Conservation (phyloP, 441 rosid genomes). For the Mallotus japonicus region DNA sequence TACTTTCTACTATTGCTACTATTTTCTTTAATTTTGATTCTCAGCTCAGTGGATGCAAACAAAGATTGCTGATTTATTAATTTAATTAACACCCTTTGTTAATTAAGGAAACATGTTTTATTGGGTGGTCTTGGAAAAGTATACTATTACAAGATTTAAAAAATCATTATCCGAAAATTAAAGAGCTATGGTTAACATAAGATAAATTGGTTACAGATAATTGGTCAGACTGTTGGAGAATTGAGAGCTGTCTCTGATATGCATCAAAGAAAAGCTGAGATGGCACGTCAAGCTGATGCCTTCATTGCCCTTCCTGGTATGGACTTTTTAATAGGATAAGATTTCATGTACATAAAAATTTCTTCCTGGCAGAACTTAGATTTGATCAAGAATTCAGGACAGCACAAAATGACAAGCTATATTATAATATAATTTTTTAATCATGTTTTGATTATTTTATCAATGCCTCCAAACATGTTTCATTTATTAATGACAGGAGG, state of each 20-base stretch:
- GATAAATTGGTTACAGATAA: slow-evolving; percentile 47
- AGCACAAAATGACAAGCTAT: too few species aligned
- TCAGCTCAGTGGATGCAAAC: too few species aligned
- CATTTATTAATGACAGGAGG: slow-evolving; percentile 53
- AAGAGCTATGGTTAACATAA: neutral
- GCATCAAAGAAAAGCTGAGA: slow-evolving; percentile 98
- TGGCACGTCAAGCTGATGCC: slow-evolving; percentile 95
- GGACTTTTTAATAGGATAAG: neutral
- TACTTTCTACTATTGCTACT: neutral
- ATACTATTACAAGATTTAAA: neutral
- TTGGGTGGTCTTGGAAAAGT: neutral
- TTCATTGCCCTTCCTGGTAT: slow-evolving; percentile 94
- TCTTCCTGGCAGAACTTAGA: neutral
- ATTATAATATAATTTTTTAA: too few species aligned
- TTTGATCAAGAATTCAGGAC: neutral
- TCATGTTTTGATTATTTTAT: neutral
- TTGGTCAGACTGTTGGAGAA: slow-evolving; percentile 94
- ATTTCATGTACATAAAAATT: neutral
- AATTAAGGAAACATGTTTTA: neutral
- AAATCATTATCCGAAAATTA: neutral
- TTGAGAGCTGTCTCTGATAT: slow-evolving; percentile 90
- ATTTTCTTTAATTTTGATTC: too few species aligned
- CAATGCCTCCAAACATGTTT: neutral
- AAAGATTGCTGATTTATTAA: too few species aligned
- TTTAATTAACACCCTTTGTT: neutral